A percentile compares a stretch with the other conserved stretches of the same genome.
Evolutionary conservation across 116 monocot genomes (phyloP).

Genomic region (Zostera marina): DNA sequence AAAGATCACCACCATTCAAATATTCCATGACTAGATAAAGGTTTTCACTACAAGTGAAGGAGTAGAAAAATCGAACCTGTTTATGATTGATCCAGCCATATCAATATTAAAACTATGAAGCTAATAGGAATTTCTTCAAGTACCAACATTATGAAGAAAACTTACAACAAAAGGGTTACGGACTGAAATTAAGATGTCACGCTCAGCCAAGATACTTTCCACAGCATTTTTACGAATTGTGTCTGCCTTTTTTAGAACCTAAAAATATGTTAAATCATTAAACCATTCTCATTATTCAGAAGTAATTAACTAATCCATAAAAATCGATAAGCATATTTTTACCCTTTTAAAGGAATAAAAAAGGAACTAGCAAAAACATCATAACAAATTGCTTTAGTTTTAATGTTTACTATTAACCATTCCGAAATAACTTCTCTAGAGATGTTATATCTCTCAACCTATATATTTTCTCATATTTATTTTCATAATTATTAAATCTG

Average conservation of each 20-base stretch:
- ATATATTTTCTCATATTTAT: too few relatives aligned
- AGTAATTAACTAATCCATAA: neutral
- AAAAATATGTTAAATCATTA: slow-evolving; percentile 2
- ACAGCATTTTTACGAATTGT: slow-evolving; percentile 98
- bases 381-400: too few relatives aligned
- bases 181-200: slow-evolving; percentile 87
- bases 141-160: neutral
- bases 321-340: too few relatives aligned
- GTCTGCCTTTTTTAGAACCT: slow-evolving; percentile 95
- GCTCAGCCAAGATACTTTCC: slow-evolving; percentile 94
- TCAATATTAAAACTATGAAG: neutral
- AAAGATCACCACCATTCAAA: slow-evolving; percentile 93
- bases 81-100: slow-evolving; percentile 8
- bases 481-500: too few relatives aligned
- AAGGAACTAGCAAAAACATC: too few relatives aligned
- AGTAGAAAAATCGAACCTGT: slow-evolving; percentile 98
- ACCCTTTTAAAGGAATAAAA: too few relatives aligned
- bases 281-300: neutral
- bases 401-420: too few relatives aligned
- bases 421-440: too few relatives aligned
- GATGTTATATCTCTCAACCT: too few relatives aligned
- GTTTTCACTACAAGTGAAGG: slow-evolving; percentile 97
- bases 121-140: neutral
- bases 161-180: slow-evolving; percentile 98
- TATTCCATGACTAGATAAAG: slow-evolving; percentile 99